Evolutionary conservation across 805 yeast genomes (phyloP).

Genomic region (Cyberlindnera veronae): DNA sequence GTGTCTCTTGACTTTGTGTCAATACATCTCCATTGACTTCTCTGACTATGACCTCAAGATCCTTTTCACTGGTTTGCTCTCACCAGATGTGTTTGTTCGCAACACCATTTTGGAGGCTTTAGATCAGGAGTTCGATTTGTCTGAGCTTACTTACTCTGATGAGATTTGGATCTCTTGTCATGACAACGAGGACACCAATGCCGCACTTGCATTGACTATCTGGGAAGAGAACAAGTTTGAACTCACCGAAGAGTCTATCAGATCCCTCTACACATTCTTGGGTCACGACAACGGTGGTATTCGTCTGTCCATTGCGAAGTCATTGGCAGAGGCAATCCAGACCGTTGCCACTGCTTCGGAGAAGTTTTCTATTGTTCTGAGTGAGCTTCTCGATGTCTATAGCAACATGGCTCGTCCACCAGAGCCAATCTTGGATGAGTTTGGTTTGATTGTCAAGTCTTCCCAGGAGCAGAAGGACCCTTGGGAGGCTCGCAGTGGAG

Average conservation of each 20-base stretch:
- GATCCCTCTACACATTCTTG: constrained; percentile 45
- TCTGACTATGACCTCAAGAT: constrained; percentile 53
- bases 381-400: constrained; percentile 52
- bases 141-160: constrained; percentile 45
- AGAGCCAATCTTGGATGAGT: constrained; percentile 71
- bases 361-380: constrained; percentile 34
- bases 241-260: constrained; percentile 43
- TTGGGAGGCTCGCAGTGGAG: constrained; percentile 85
- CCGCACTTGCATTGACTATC: constrained; percentile 69
- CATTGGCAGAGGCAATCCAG: constrained; percentile 58
- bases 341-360: constrained; percentile 28
- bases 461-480: constrained; percentile 61
- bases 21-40: constrained; percentile 65
- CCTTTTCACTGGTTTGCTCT: constrained; percentile 52
- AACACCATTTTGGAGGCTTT: constrained; percentile 75
- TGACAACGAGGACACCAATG: constrained; percentile 62
- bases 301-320: constrained; percentile 67
- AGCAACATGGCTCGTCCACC: constrained; percentile 64
- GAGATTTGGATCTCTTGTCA: constrained; percentile 79
- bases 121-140: constrained; percentile 71
- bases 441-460: constrained; percentile 69
- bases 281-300: constrained; percentile 60
- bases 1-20: constrained; percentile 73
- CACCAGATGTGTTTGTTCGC: constrained; percentile 70
- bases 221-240: constrained; percentile 75